Conservation (phyloP, 2,329 filamentous ascomycete genomes). For the Talaromyces sp. region DNA sequence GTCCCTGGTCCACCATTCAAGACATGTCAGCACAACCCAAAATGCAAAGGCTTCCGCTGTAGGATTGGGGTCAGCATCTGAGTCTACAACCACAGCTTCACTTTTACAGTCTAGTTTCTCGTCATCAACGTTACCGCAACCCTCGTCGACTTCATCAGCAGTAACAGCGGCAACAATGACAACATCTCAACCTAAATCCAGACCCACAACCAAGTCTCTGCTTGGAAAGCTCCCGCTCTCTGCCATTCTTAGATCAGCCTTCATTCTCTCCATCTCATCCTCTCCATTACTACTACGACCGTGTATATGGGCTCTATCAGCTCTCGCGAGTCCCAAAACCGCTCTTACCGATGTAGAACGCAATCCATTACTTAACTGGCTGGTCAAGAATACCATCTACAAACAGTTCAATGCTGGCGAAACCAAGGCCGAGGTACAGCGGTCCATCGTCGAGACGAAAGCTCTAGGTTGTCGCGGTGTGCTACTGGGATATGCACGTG, state of each 20-base stretch:
- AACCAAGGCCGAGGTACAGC: constrained; percentile 44
- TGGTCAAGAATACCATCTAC: constrained; percentile 48
- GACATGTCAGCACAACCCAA: constrained; percentile 14
- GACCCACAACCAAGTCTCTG: constrained; percentile 21
- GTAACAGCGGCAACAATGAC: not conserved
- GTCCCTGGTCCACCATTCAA: not conserved
- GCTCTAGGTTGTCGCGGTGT: constrained; percentile 49
- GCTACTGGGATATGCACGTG: constrained; percentile 51
- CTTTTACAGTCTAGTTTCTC: constrained; percentile 5
- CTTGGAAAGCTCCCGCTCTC: constrained; percentile 34
- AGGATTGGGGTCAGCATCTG: not conserved
- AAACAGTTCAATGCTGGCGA: constrained; percentile 55
- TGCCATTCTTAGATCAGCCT: constrained; percentile 32
- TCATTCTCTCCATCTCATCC: constrained; percentile 35
- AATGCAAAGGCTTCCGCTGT: constrained; percentile 12
- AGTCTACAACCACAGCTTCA: not conserved
- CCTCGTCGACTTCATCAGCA: not conserved
- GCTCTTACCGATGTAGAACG: constrained; percentile 45
- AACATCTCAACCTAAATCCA: not conserved
- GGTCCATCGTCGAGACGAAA: constrained; percentile 44
- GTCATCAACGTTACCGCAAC: not conserved
- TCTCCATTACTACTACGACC: constrained; percentile 59
- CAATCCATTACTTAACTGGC: constrained; percentile 42
- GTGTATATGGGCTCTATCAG: constrained; percentile 64
- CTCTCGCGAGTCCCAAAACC: constrained; percentile 45